Conservation (phyloP, 805 yeast species). For the Saturnispora quitensis region DNA sequence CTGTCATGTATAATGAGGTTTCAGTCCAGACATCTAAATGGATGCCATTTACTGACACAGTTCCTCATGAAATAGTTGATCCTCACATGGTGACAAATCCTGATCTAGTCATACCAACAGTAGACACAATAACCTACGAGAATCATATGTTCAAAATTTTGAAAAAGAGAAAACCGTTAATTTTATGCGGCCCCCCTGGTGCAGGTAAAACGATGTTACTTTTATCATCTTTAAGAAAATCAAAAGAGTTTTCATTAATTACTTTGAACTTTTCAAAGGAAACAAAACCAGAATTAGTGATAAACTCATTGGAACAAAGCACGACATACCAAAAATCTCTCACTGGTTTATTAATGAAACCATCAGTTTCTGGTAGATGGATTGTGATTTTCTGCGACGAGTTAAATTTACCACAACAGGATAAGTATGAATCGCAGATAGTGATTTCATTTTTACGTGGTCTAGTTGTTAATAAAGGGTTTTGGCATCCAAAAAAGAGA, state of each 20-base stretch:
- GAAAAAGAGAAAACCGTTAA: constrained; percentile 46
- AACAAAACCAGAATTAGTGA: constrained; percentile 51
- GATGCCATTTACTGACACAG: constrained; percentile 31
- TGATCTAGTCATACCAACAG: constrained; percentile 64
- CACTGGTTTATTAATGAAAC: constrained; percentile 46
- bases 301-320: constrained; percentile 61
- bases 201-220: constrained; percentile 94
- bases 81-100: constrained; percentile 53
- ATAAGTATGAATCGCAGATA: constrained; percentile 63
- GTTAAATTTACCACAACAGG: constrained; percentile 69
- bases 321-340: constrained; percentile 50
- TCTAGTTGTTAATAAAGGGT: constrained; percentile 63
- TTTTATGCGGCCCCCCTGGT: constrained; percentile 95
- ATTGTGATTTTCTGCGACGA: constrained; percentile 88
- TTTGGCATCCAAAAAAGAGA: constrained; percentile 54
- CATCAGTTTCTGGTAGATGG: constrained; percentile 55
- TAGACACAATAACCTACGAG: constrained; percentile 68
- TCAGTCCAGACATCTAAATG: constrained; percentile 39
- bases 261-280: constrained; percentile 80
- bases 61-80: constrained; percentile 40
- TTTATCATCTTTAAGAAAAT: constrained; percentile 52
- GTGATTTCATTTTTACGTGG: constrained; percentile 69
- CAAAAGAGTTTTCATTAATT: constrained; percentile 49
- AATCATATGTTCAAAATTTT: constrained; percentile 47
- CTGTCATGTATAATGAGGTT: constrained; percentile 35